Evolutionary conservation across 176 grass and related monocot species (phyloP).

Genomic region (Oryza australiensis): DNA sequence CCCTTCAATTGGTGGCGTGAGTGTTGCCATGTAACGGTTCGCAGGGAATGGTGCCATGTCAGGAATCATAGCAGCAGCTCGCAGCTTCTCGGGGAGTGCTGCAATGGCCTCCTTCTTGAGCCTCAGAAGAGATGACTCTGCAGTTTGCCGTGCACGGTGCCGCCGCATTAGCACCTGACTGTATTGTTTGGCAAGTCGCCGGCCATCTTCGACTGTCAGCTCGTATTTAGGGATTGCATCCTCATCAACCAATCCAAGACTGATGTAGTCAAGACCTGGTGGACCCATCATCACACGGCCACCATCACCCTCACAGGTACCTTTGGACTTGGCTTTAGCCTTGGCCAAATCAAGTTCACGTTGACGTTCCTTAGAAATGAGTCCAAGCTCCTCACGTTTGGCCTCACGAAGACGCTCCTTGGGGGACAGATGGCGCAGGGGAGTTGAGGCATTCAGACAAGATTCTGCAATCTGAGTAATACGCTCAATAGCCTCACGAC

Average conservation of each 20-base stretch:
- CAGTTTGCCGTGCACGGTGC: conserved; percentile 71
- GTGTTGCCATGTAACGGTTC: conserved; percentile 80
- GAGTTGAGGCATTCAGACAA: conserved; percentile 69
- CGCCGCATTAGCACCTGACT: conserved; percentile 78
- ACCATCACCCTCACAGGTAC: conserved; percentile 33
- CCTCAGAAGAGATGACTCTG: conserved; percentile 56
- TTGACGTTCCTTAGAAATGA: conserved; percentile 80
- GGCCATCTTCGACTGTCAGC: conserved; percentile 75
- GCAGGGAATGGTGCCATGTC: conserved; percentile 78
- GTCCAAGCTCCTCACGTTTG: conserved; percentile 82
- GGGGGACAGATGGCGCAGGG: conserved; percentile 52
- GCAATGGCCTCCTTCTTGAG: conserved; percentile 81
- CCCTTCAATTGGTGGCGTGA: conserved; percentile 91
- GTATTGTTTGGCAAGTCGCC: conserved; percentile 72
- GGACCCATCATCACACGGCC: conserved; percentile 61
- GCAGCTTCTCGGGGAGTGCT: conserved; percentile 75
- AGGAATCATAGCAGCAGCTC: conserved; percentile 63
- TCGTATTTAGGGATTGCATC: conserved; percentile 77
- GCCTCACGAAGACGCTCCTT: conserved; percentile 64
- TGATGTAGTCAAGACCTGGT: conserved; percentile 71
- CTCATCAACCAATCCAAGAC: conserved; percentile 83
- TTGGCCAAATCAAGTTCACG: conserved; percentile 74
- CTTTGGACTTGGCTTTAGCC: conserved; percentile 53
- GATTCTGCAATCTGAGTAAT: conserved; percentile 61
- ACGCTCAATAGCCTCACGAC: conserved; percentile 58